Base-by-base conservation (phyloP, 169 alveolate species). In the Cryptosporidium tyzzeri region DNA sequence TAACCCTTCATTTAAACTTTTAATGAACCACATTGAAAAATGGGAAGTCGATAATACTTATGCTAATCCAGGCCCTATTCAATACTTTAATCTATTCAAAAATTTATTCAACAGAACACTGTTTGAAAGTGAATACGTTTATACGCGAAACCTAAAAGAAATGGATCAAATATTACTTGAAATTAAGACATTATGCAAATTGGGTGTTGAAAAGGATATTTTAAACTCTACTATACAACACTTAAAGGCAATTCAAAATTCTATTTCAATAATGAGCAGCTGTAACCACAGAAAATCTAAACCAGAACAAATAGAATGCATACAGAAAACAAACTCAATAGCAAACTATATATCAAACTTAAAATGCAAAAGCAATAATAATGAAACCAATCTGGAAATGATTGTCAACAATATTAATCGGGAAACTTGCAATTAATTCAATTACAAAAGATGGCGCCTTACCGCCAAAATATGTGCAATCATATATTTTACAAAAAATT, bases 61-160 rank as follows among this genome's bases (percentile, higher is more conserved):
- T 93, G 95, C 95, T 84, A 97, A 97, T 87, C 99, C 99, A 3
- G 99, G 99, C 29, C 99, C 99, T 23, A 97, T 97, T 29, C 97
- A 97, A 93, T 97, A 94, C 93, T 93, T 71, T 70, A 98, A 97
- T 61, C 85, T 85, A 14, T 96, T 94, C 29, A 85, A 95, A 7
- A 71, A 92, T n/a, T 80, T 94, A 59, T 94, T 95, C 48, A 96
- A 94, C 93, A 91, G 96, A 61, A 93, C 95, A 18, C 86, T 97
- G 67, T 91, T 93, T 68, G 96, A 94, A 53, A 97, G 96, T 85
- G 96, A 96, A 50, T 94, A 96, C 12, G 93, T 93, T 86, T 97
- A 97, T 85, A 92, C 94, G 35, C 96, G 93, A 85, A 95, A 94
- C 95, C 86, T 97, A 51, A 92, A 95, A 14, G 94, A 94, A 71